A percentile compares a stretch with the other conserved stretches of the same genome.
Conservation (phyloP, 176 grass and related monocot species). For the Elaeis guineensis region DNA sequence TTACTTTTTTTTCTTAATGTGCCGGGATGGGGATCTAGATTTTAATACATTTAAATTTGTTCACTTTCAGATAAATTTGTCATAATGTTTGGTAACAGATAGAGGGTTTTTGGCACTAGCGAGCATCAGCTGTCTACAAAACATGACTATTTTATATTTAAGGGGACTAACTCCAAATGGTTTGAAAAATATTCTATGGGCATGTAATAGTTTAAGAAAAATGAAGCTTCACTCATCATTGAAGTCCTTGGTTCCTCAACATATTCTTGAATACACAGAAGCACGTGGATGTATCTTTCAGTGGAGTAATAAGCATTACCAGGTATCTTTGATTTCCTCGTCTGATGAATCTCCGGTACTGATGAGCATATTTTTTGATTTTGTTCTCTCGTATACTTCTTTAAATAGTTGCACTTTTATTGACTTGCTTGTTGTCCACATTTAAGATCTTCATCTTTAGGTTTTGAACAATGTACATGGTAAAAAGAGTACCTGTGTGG, state of each 20-base stretch:
- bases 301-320: conserved; percentile 73
- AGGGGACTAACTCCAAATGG: conserved; percentile 54
- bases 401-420: no score
- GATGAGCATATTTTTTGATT: neutral
- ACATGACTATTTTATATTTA: conserved; percentile 68
- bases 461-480: no score
- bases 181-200: conserved; percentile 52
- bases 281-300: conserved; percentile 50
- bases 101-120: conserved; percentile 68
- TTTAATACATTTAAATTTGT: neutral
- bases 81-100: conserved; percentile 74
- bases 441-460: no score
- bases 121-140: conserved; percentile 66
- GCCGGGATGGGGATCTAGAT: neutral
- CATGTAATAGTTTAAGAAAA: conserved; percentile 55
- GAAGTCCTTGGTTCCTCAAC: conserved; percentile 41
- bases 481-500: no score
- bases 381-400: no score
- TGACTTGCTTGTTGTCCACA: no score
- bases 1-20: neutral
- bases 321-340: conserved; percentile 30
- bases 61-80: conserved; percentile 73
- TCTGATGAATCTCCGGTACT: neutral
- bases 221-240: conserved; percentile 70
- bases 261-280: conserved; percentile 51